A percentile compares a stretch with the other conserved stretches of the same genome.
Evolutionary conservation across 139 green algal species (phyloP).

Genomic region (Chlorella sorokiniana): DNA sequence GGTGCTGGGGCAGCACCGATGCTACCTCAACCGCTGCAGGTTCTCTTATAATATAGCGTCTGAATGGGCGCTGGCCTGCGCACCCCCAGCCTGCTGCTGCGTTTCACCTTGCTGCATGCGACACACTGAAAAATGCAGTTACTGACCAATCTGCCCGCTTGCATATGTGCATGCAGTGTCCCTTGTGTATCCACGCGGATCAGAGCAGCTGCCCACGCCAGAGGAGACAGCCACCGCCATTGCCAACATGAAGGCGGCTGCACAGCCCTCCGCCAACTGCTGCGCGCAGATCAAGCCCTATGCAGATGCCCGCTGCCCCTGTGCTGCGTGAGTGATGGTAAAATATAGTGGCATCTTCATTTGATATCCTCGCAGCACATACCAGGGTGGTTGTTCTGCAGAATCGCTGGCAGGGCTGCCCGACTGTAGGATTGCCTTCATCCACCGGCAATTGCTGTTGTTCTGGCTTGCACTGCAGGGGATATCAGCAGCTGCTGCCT

Average conservation of each 20-base stretch:
- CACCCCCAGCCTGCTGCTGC: not conserved
- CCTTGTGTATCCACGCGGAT: slow-evolving; percentile 3
- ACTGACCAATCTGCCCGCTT: not conserved
- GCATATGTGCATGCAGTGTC: not conserved
- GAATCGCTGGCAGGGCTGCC: too few relatives aligned
- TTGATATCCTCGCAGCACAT: too few relatives aligned
- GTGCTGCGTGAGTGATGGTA: not conserved
- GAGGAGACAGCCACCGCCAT: slow-evolving; percentile 6
- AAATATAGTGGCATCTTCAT: too few relatives aligned
- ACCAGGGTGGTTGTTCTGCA: too few relatives aligned
- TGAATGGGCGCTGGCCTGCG: too few relatives aligned
- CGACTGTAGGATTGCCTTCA: too few relatives aligned
- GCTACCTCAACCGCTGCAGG: not conserved
- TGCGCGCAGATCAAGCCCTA: not conserved
- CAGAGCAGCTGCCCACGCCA: not conserved
- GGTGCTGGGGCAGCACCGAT: not conserved
- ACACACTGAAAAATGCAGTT: not conserved
- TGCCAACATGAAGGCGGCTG: slow-evolving; percentile 7
- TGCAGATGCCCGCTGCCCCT: slow-evolving; percentile 5
- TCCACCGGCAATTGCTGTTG: not conserved
- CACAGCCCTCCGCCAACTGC: slow-evolving; percentile 5
- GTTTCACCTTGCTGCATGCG: not conserved
- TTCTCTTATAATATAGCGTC: too few relatives aligned
- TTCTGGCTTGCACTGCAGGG: not conserved
- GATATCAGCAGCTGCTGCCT: slow-evolving; percentile 25